These are phyloP conservation scores for Exsudoporus frostii DNA, from an alignment of 768 basidiomycete species.

Conservation along the genomic window DNA sequence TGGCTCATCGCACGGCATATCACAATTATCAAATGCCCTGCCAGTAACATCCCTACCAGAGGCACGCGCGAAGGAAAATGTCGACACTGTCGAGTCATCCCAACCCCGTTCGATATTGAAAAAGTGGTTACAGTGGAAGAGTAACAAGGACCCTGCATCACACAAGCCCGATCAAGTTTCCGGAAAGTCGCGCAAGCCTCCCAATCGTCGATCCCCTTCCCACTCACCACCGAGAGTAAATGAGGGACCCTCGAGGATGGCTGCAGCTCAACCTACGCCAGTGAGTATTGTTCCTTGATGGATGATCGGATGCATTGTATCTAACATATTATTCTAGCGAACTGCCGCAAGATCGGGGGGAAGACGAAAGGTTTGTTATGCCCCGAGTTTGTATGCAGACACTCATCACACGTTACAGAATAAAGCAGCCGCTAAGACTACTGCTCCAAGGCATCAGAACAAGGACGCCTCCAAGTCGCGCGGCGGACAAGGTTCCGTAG, in stretches of 20 bases:
- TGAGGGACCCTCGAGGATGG: background rate
- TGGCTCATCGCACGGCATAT: background rate
- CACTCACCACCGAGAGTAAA: background rate
- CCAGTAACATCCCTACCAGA: background rate
- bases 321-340: background rate
- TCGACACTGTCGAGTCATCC: background rate
- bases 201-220: background rate
- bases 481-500: background rate
- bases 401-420: background rate
- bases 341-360: accelerated
- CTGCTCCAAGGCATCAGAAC: background rate
- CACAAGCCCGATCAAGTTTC: background rate
- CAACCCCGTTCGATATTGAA: background rate
- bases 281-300: background rate
- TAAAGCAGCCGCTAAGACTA: background rate
- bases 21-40: background rate
- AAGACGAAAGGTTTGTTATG: background rate
- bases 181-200: background rate
- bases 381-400: background rate
- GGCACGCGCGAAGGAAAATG: too few relatives aligned
- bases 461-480: background rate
- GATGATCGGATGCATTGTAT: background rate
- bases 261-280: background rate
- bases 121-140: background rate
- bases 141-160: background rate